phyloP scores from a whole-genome alignment of 116 monocot genomes.

The Trichopus zeylanicus region DNA sequence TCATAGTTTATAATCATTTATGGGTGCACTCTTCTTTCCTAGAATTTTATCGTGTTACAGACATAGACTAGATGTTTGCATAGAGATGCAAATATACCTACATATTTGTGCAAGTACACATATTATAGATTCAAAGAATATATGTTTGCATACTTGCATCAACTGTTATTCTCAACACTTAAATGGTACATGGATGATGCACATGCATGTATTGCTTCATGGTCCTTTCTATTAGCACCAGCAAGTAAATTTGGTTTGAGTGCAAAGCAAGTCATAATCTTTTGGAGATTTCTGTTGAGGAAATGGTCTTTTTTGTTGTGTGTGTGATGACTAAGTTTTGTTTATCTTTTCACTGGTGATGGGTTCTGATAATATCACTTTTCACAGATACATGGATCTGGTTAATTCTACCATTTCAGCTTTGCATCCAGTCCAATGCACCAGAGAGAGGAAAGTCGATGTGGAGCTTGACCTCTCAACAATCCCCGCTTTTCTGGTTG shows the following conservation, averaged over 20 bases:
- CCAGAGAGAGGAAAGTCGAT: constrained; percentile 67
- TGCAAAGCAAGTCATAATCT: too few relatives aligned
- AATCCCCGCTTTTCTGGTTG: constrained; percentile 72
- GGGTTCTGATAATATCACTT: neutral
- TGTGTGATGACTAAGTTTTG: neutral
- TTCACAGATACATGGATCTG: constrained; percentile 56
- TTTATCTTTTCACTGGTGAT: neutral
- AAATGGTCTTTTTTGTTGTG: neutral
- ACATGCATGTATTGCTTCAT: too few relatives aligned
- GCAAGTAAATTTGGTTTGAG: too few relatives aligned
- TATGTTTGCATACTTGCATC: too few relatives aligned
- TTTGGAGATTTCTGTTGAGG: too few relatives aligned
- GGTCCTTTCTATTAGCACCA: too few relatives aligned
- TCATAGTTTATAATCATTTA: neutral
- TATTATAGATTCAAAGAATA: too few relatives aligned
- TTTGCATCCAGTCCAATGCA: constrained; percentile 89
- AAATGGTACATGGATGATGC: too few relatives aligned
- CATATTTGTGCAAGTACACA: too few relatives aligned
- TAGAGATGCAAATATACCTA: neutral
- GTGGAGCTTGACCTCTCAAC: constrained; percentile 85
- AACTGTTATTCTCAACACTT: too few relatives aligned
- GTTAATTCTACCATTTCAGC: constrained; percentile 56
- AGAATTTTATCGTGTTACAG: neutral
- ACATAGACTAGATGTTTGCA: neutral
- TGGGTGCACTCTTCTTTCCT: too few relatives aligned